phyloP scores from a whole-genome alignment of 257 asterid species.

The Buddleja alternifolia region DNA sequence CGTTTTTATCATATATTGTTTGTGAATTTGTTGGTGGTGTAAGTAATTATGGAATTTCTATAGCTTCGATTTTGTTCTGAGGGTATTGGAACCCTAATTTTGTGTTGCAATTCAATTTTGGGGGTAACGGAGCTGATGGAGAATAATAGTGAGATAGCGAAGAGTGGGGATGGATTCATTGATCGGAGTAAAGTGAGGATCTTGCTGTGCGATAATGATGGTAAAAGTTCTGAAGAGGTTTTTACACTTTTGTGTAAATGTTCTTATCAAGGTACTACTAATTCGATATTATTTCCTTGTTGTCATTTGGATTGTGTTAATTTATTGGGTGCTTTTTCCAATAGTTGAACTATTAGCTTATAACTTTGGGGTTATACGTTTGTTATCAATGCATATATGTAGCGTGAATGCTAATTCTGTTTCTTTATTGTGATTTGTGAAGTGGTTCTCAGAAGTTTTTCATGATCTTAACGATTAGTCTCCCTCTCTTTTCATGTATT shows the following conservation, averaged over 20 bases:
- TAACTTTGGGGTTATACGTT: not conserved
- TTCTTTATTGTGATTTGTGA: not conserved
- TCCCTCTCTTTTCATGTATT: conserved; percentile 11
- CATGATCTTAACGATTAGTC: not conserved
- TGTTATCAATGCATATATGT: not conserved
- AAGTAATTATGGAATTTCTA: conserved; percentile 27
- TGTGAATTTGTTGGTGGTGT: not conserved
- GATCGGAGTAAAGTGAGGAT: conserved; percentile 93
- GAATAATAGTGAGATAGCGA: conserved; percentile 57
- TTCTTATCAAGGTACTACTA: conserved; percentile 82
- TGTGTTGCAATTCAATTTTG: not conserved
- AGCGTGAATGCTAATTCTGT: not conserved
- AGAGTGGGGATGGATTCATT: conserved; percentile 77
- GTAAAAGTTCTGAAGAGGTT: conserved; percentile 71
- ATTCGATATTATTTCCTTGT: conserved; percentile 12
- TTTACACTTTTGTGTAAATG: conserved; percentile 77
- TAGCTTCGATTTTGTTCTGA: conserved; percentile 27
- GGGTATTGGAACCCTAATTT: conserved; percentile 2
- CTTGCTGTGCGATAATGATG: conserved; percentile 86
- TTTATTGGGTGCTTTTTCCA: not conserved
- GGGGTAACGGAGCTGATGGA: conserved; percentile 45
- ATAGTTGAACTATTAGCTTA: not conserved
- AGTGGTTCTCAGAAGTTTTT: not conserved
- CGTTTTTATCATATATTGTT: not conserved
- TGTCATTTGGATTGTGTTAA: not conserved